phyloP scores from a whole-genome alignment of 2,329 filamentous ascomycete species.

The Coniella vitis region DNA sequence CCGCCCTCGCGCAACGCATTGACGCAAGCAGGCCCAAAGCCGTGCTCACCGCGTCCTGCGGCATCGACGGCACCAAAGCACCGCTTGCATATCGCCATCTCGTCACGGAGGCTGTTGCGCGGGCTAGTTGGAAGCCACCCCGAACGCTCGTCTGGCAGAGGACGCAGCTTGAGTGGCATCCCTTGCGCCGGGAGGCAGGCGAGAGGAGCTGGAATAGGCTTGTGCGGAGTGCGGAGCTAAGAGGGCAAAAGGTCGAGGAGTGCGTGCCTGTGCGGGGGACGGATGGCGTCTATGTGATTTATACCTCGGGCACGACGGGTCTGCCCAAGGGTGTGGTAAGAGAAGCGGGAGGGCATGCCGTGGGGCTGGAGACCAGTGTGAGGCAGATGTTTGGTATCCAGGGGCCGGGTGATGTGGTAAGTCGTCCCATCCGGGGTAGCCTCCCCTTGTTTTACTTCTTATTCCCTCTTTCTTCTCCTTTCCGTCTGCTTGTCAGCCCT shows the following conservation, averaged over 20 bases:
- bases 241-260: conserved; percentile 50
- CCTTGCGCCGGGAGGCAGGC: conserved; percentile 56
- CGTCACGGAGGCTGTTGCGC: conserved; percentile 63
- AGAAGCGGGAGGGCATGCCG: conserved; percentile 79
- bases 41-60: conserved; percentile 84
- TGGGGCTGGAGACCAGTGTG: conserved; percentile 76
- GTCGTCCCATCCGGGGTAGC: too few relatives aligned
- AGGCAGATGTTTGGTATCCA: conserved; percentile 76
- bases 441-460: conserved; percentile 40
- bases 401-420: conserved; percentile 68
- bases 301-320: conserved; percentile 79
- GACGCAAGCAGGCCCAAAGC: conserved; percentile 70
- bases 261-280: conserved; percentile 73
- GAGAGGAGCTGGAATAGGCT: conserved; percentile 76
- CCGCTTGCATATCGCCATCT: conserved; percentile 71
- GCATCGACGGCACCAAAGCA: conserved; percentile 79
- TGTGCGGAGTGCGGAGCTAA: conserved; percentile 60
- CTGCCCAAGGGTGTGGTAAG: conserved; percentile 76
- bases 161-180: conserved; percentile 67
- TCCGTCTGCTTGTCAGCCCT: background rate
- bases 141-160: conserved; percentile 80
- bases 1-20: conserved; percentile 79
- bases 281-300: conserved; percentile 84
- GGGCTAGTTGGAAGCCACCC: conserved; percentile 63
- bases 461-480: background rate